Evolutionary conservation across 371 early-diverging fungal species (phyloP), one percentile per base, ranked within the genome.

Genomic region (Apophysomyces ossiformis): DNA sequence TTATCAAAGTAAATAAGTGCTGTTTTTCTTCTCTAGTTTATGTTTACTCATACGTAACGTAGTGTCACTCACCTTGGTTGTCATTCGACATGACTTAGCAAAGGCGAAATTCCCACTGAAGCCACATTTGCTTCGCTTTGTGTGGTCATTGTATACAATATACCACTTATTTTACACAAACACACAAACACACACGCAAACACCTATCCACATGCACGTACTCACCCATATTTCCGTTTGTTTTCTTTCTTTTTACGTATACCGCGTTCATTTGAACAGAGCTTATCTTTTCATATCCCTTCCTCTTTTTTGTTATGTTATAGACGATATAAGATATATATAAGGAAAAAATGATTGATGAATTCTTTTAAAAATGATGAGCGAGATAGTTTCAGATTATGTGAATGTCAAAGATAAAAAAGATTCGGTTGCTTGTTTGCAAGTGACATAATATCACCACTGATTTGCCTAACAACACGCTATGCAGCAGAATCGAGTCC

Each of bases 71-170:
- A 50, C 5, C 35, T 21, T 50, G 16, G 54, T 26, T 50, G 54
- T 50, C 54, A 50, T 50, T 50, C 54, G 54, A 50, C 54, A 50
- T 50, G 54, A 50, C 21, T 50, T 26, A 45, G n/a, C 54, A 6
- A 50, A 50, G 54, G 41, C 41, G 21, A 50, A 26, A 26, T 26
- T 18, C 21, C 54, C 54, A 26, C 54, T 21, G 54, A 50, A 50
- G 54, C 54, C 21, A 50, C 11, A 5, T 21, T 50, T 50, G 54
- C 54, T 50, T 50, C 54, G 54, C 21, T 21, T 21, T 50, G 54
- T 50, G 54, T 50, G 54, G 54, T 50, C 54, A 21, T 50, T 50
- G 54, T 50, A 50, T 50, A 50, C 54, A 50, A 50, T 50, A 50
- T 50, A 50, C 54, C 54, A 50, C 54, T 8, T 45, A 45, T 45